Evolutionary conservation across 257 asterid species (phyloP), one percentile per base, ranked within the genome.

Genomic region (Solanum pinnatisectum): DNA sequence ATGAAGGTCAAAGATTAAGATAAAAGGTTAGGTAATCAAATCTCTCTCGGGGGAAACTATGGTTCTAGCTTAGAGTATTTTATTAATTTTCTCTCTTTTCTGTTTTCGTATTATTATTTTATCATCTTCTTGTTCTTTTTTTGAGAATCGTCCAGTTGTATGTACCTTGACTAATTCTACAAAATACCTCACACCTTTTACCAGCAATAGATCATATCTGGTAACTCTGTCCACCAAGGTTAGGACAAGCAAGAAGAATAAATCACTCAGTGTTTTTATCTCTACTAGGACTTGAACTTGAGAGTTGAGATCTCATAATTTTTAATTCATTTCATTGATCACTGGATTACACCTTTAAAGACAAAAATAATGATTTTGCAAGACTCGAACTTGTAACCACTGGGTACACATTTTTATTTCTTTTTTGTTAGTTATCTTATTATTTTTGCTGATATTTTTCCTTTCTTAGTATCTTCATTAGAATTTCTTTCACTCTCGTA

Each of bases 161-260:
- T 2, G 65, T 8, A 56, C 11, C 25, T 56, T 3, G 8, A 4
- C 23, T 20, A 56, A 56, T 20, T 56, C 5, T 6, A 56, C 2
- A 2, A 6, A 18, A 56, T 56, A 56, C 1, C 11, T 56, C 3
- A 16, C 1, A 23, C 1, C 3, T 60, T 60, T 6, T 1, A 60
- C 0, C 70, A 60, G 0, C 12, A 60, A 60, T 10, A 23, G 65
- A 56, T 52, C 13, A 60, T 4, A 60, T 23, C 0, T 3, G 70
- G 1, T 23, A 23, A 60, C 3, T 63, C 1, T 23, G 1, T 63
- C 3, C 15, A 60, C 0, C 3, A 63, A 23, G 0, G 6, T 9
- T 63, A 63, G 32, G 0, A 63, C 13, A 10, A n/a, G 12, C 6
- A 5, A 23, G 7, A 63, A n/a, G 8, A 63, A 44, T 44, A 44